Evolutionary conservation across 2,329 filamentous ascomycete species (phyloP).

Genomic region (Fusarium verrucosum): DNA sequence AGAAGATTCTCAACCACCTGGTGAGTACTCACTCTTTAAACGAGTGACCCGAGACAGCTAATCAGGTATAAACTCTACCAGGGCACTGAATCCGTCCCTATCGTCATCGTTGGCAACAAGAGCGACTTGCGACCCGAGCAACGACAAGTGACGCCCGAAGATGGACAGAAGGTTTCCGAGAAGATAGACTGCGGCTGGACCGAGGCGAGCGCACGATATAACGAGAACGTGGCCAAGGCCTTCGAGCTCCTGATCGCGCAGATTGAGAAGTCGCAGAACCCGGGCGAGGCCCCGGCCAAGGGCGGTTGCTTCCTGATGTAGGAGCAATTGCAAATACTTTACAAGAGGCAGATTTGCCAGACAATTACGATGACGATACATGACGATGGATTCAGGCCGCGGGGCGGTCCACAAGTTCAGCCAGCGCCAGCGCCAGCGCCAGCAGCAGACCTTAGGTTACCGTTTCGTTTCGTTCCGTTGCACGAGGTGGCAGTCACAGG

Average conservation of each 20-base stretch:
- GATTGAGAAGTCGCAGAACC: conserved; percentile 94
- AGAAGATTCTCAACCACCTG: conserved; percentile 96
- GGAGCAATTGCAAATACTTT: not conserved
- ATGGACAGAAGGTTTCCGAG: conserved; percentile 84
- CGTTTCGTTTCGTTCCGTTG: too few relatives aligned
- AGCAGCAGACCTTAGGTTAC: conserved; percentile 1
- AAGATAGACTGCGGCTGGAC: conserved; percentile 94
- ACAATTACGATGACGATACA: conserved; percentile 20
- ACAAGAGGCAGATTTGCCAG: conserved; percentile 5
- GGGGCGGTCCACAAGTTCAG: conserved; percentile 28
- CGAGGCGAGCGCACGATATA: conserved; percentile 92
- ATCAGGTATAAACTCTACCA: conserved; percentile 49
- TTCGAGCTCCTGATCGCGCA: conserved; percentile 95
- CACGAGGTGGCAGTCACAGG: conserved; percentile 23
- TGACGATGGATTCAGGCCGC: conserved; percentile 21
- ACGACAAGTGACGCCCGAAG: conserved; percentile 86
- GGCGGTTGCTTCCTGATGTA: conserved; percentile 90
- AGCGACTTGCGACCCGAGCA: conserved; percentile 92
- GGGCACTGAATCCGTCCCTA: conserved; percentile 91
- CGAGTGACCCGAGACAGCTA: not conserved
- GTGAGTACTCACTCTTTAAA: conserved; percentile 61
- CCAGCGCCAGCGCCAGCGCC: not conserved
- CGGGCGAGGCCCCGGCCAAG: conserved; percentile 80
- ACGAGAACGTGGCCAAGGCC: conserved; percentile 90
- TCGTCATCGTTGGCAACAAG: conserved; percentile 97